Base-by-base conservation (phyloP, 129 eudicot genomes). In the Pseudognaphalium luteoalbum region DNA sequence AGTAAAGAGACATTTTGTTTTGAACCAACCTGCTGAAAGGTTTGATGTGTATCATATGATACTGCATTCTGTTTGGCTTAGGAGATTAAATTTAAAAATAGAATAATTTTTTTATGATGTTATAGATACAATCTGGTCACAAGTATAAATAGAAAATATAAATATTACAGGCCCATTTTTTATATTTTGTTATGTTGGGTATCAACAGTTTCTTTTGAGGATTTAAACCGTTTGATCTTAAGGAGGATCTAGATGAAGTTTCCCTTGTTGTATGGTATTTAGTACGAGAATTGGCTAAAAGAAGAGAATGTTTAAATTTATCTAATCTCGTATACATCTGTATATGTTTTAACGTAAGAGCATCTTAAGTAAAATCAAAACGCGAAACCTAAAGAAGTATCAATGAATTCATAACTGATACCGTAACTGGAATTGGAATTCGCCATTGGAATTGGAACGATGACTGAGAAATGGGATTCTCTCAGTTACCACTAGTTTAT, bases 31-130 rank as follows among this genome's bases (percentile, higher is more conserved):
- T 21, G 87, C 94, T 5, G 77, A 82, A 78, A 90, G 91, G 56
- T 90, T 90, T 81, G 98, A 93, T 84, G 86, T 85, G 74, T 93
- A 86, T 81, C 96, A 90, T 81, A 93, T 93, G 98, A 85, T 90
- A 30, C 79, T 93, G 67, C 98, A 93, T 78, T 93, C 98, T 66
- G 81, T 90, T 17, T 93, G 98, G 98, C 92, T 93, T 19, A 90
- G 98, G 78, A 91, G 98, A 81, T 73, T 93, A 44, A 90, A 93
- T 74, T 21, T 93, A 25, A 82, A 82, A 63, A 8, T 82, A 56
- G 77, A 76, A 54, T 83, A 19, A 68, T 16, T 56, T 52, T 32
- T 29, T n/a, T 4, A 19, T 42, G 20, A 14, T 58, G 39, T 14
- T 21, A 35, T 72, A 59, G 77, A 47, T 47, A 12, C 54, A 47